Conservation (phyloP, 2,329 filamentous ascomycete species). For the Colletotrichum viniferum region DNA sequence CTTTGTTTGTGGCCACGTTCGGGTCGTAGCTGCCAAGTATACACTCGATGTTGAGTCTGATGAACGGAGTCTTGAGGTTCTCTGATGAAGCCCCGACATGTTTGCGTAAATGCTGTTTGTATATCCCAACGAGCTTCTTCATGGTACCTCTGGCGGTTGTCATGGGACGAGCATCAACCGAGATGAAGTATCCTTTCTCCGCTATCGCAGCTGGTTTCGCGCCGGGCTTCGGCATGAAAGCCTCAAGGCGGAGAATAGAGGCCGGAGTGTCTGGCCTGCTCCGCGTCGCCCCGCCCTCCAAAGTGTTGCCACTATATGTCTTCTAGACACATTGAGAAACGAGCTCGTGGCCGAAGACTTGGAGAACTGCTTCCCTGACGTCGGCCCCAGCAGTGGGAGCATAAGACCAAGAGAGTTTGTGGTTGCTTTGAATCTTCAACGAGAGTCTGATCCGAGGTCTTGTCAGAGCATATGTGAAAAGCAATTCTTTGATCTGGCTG, state of each 20-base stretch:
- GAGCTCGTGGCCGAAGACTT: slow-evolving; percentile 64
- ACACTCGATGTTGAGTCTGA: slow-evolving; percentile 68
- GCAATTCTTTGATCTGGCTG: slow-evolving; percentile 60
- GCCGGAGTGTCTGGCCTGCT: not conserved
- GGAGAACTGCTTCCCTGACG: slow-evolving; percentile 63
- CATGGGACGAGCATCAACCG: slow-evolving; percentile 71
- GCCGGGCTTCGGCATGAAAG: slow-evolving; percentile 59
- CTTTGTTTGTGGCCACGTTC: slow-evolving; percentile 75
- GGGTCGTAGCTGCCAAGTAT: slow-evolving; percentile 68
- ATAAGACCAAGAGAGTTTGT: slow-evolving; percentile 65
- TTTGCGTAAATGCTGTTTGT: slow-evolving; percentile 53
- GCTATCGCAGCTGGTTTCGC: slow-evolving; percentile 48
- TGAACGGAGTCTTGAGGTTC: slow-evolving; percentile 57
- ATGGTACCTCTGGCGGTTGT: slow-evolving; percentile 56
- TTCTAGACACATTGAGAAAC: slow-evolving; percentile 57
- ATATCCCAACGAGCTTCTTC: slow-evolving; percentile 61
- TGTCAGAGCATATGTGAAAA: slow-evolving; percentile 70
- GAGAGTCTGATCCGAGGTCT: slow-evolving; percentile 65
- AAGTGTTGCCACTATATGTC: slow-evolving; percentile 12
- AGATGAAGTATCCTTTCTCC: slow-evolving; percentile 62
- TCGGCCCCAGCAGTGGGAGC: slow-evolving; percentile 55
- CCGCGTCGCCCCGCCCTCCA: not conserved
- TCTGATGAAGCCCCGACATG: slow-evolving; percentile 26
- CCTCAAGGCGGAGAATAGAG: slow-evolving; percentile 49
- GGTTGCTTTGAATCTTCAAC: slow-evolving; percentile 61